A percentile compares a stretch with the other conserved stretches of the same genome.
Evolutionary conservation across 495 filamentous ascomycete species (phyloP).

Genomic region (Penicillium cinerascens): DNA sequence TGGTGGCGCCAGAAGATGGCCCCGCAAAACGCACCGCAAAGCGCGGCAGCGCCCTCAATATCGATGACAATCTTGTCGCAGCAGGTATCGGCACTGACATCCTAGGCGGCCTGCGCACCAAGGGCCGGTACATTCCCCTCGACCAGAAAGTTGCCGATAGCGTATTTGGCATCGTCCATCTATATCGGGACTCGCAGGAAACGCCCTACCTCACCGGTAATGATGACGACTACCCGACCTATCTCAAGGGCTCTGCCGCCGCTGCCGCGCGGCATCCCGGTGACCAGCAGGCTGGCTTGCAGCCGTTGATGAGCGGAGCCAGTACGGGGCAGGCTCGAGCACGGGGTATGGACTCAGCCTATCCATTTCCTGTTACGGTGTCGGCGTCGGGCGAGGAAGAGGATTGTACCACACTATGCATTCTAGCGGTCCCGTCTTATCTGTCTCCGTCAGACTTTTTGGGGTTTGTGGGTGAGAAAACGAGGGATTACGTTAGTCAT

Average conservation of each 20-base stretch:
- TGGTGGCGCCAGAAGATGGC: constrained; percentile 41
- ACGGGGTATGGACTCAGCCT: constrained; percentile 7
- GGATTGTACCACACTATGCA: constrained; percentile 86
- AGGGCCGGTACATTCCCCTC: constrained; percentile 73
- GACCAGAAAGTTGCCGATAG: constrained; percentile 75
- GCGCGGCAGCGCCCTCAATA: constrained; percentile 4
- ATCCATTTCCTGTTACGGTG: constrained; percentile 21
- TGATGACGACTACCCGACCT: constrained; percentile 38
- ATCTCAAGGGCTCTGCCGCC: constrained; percentile 42
- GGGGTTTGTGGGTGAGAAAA: constrained; percentile 88
- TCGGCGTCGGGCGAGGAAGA: constrained; percentile 40
- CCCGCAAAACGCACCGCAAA: constrained; percentile 13
- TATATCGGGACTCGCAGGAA: constrained; percentile 84
- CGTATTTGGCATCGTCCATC: constrained; percentile 89
- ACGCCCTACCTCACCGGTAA: constrained; percentile 46
- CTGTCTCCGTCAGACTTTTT: constrained; percentile 87
- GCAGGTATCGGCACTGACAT: constrained; percentile 50
- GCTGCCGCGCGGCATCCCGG: constrained; percentile 33
- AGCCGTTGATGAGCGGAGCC: not conserved
- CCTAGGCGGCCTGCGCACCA: constrained; percentile 60
- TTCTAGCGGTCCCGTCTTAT: constrained; percentile 91
- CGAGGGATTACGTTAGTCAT: constrained; percentile 84
- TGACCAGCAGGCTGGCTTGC: constrained; percentile 15
- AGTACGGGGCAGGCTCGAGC: not conserved
- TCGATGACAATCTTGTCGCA: constrained; percentile 33